phyloP scores from a whole-genome alignment of 768 basidiomycete genomes.

The Boletus rubroflammeus region DNA sequence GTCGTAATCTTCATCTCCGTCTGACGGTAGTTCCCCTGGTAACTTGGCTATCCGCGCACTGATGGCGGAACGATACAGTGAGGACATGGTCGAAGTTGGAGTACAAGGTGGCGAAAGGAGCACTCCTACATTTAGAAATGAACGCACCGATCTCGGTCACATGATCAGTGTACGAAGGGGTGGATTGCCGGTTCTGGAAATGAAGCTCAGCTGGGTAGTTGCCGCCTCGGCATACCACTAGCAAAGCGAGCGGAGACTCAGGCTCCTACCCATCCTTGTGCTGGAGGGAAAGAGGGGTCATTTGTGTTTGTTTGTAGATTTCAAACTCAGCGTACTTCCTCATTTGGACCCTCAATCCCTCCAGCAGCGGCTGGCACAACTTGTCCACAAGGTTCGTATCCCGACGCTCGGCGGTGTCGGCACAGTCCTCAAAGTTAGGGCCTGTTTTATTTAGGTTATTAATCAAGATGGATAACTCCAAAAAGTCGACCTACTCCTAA shows the following conservation, averaged over 20 bases:
- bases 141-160: background rate
- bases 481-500: background rate
- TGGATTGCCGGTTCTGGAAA: too few species aligned
- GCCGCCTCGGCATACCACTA: too few species aligned
- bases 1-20: slow-evolving; percentile 39
- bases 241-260: too few species aligned
- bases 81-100: slow-evolving; percentile 52
- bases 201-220: too few species aligned
- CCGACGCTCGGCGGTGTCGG: background rate
- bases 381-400: background rate
- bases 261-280: too few species aligned
- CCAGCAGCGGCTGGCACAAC: background rate
- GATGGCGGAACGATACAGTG: slow-evolving; percentile 74
- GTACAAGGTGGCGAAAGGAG: background rate
- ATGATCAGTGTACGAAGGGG: background rate
- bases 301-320: too few species aligned
- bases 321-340: background rate
- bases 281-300: too few species aligned
- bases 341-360: background rate
- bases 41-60: slow-evolving; percentile 71
- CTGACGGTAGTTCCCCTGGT: slow-evolving; percentile 49
- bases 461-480: background rate
- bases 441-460: background rate
- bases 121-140: background rate
- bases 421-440: background rate